These are phyloP conservation scores for Ajuga chamaepitys DNA, from an alignment of 257 asterid species.

Conservation along the genomic window DNA sequence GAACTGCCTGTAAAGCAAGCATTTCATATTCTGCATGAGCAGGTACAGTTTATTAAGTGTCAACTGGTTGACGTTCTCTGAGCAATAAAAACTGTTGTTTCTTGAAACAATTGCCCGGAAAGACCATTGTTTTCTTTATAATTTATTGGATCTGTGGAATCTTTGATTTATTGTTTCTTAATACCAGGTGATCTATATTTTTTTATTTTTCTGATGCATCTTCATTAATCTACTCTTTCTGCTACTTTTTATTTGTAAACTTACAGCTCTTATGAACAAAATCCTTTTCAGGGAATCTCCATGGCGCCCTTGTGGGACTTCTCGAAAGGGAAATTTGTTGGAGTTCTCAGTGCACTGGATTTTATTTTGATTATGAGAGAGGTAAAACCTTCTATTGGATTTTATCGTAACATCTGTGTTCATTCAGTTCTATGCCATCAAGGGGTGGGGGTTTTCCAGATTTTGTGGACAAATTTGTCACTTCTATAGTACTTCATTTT, in stretches of 20 bases:
- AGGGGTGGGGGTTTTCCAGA: background rate
- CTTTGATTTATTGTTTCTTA: background rate
- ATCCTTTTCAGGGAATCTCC: conserved; percentile 62
- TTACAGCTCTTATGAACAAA: conserved; percentile 11
- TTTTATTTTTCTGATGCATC: too few relatives aligned
- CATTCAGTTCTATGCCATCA: background rate
- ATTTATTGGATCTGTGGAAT: background rate
- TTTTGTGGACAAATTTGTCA: background rate
- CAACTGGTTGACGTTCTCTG: background rate
- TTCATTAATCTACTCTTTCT: background rate
- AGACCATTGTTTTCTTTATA: background rate
- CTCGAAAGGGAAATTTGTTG: conserved; percentile 71
- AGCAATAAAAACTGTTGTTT: background rate
- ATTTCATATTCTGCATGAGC: conserved; percentile 79
- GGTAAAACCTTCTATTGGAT: conserved; percentile 34
- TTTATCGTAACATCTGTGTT: background rate
- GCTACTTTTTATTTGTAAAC: background rate
- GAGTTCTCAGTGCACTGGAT: conserved; percentile 87
- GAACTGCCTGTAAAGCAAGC: conserved; percentile 91
- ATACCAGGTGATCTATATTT: too few relatives aligned
- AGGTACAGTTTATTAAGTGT: conserved; percentile 38
- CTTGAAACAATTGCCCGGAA: background rate
- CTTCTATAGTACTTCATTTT: background rate
- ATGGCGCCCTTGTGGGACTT: conserved; percentile 89
- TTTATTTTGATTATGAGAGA: conserved; percentile 87